Conservation (phyloP, 2,329 filamentous ascomycete species). For the Graphilbum sp. region DNA sequence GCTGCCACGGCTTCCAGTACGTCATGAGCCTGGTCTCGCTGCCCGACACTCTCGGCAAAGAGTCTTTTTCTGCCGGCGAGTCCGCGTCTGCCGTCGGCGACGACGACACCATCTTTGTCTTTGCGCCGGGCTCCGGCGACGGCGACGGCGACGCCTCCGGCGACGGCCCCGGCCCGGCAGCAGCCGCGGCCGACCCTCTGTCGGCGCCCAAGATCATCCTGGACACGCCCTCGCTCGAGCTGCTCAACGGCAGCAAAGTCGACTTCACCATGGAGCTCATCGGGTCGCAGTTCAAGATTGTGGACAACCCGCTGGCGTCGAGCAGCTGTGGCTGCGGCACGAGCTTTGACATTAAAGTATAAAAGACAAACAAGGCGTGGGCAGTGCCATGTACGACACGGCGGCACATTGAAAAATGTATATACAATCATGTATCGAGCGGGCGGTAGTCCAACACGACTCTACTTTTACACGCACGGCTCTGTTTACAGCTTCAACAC, state of each 20-base stretch:
- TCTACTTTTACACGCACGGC: too few relatives aligned
- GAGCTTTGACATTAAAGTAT: slow-evolving; percentile 83
- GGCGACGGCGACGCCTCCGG: slow-evolving; percentile 24
- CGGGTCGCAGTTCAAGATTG: slow-evolving; percentile 78
- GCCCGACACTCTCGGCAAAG: slow-evolving; percentile 22
- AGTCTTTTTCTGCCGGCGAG: too few relatives aligned
- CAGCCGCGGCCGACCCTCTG: slow-evolving; percentile 12
- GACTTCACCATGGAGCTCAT: slow-evolving; percentile 96
- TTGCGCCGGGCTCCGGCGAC: slow-evolving; percentile 33
- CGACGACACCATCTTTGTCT: slow-evolving; percentile 81
- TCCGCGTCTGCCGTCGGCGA: slow-evolving; percentile 35
- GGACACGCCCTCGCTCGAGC: slow-evolving; percentile 70
- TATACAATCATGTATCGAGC: too few relatives aligned
- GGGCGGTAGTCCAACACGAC: too few relatives aligned
- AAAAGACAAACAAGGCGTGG: slow-evolving; percentile 4
- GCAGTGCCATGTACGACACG: too few relatives aligned
- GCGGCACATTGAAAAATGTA: too few relatives aligned
- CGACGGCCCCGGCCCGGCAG: too few relatives aligned
- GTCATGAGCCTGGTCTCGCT: slow-evolving; percentile 69
- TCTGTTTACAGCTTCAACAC: too few relatives aligned
- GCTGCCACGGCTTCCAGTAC: slow-evolving; percentile 97
- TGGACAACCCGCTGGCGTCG: slow-evolving; percentile 78
- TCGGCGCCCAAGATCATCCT: slow-evolving; percentile 63
- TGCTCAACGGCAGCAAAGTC: slow-evolving; percentile 85
- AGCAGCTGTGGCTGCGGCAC: slow-evolving; percentile 96